A percentile compares a stretch with the other conserved stretches of the same genome.
These are phyloP conservation scores for Periconia sp. DNA, from an alignment of 2,329 filamentous ascomycete species.

Conservation along the genomic window DNA sequence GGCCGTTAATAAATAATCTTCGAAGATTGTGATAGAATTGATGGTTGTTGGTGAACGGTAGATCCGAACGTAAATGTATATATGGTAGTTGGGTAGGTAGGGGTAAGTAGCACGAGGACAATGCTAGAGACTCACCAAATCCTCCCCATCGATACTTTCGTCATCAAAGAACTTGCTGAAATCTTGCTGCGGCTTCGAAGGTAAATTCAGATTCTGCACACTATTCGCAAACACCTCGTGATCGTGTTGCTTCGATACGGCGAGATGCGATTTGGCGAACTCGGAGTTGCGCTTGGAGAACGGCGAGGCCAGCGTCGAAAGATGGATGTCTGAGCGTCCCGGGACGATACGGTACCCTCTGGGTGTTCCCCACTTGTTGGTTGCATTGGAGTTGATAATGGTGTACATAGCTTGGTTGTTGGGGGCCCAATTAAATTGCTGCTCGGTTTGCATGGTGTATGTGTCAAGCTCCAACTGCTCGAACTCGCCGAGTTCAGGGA, in stretches of 20 bases:
- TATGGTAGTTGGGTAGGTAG: too few relatives aligned
- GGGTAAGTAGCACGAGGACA: too few relatives aligned
- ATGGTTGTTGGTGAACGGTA: too few relatives aligned
- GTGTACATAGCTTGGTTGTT: constrained; percentile 52
- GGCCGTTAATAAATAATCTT: too few relatives aligned
- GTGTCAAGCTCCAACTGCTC: constrained; percentile 35
- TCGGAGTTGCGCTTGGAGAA: constrained; percentile 38
- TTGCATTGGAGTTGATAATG: constrained; percentile 55
- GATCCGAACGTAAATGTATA: too few relatives aligned
- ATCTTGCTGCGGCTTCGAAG: constrained; percentile 48
- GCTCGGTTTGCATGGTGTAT: constrained; percentile 43
- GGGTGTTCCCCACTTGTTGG: constrained; percentile 55
- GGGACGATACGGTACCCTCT: constrained; percentile 53
- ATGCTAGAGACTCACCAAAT: constrained; percentile 37
- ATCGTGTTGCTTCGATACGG: constrained; percentile 50
- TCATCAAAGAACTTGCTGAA: constrained; percentile 53
- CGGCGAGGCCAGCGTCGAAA: constrained; percentile 41
- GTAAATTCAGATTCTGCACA: constrained; percentile 41
- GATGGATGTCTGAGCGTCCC: constrained; percentile 28
- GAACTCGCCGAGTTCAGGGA: constrained; percentile 35
- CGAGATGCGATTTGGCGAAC: constrained; percentile 43
- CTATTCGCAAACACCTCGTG: constrained; percentile 44
- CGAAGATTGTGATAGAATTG: too few relatives aligned
- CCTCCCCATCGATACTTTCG: constrained; percentile 43
- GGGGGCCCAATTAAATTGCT: constrained; percentile 52